phyloP scores from a whole-genome alignment of 2,329 filamentous ascomycete genomes.

The Colletotrichum sidae region DNA sequence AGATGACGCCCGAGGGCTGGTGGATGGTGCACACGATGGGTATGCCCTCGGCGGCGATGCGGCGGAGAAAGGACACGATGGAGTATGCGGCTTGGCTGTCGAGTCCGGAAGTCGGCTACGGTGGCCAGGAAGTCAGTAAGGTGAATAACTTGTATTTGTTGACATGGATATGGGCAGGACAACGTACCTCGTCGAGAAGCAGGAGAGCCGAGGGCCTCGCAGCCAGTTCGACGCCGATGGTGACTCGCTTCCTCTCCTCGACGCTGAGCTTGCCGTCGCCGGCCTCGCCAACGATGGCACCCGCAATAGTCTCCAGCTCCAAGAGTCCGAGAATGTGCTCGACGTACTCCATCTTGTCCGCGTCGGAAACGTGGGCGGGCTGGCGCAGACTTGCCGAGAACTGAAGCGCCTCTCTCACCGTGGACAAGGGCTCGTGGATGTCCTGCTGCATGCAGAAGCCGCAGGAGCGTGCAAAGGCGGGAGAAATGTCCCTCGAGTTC shows the following conservation, averaged over 20 bases:
- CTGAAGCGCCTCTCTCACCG: conserved; percentile 72
- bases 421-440: conserved; percentile 41
- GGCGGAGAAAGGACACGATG: conserved; percentile 77
- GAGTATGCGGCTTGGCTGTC: conserved; percentile 82
- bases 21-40: conserved; percentile 59
- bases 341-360: conserved; percentile 43
- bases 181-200: conserved; percentile 74
- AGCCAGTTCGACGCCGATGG: conserved; percentile 80
- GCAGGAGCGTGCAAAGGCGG: conserved; percentile 75
- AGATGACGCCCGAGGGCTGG: conserved; percentile 57
- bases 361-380: conserved; percentile 62
- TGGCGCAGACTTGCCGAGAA: conserved; percentile 78
- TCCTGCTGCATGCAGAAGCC: conserved; percentile 77
- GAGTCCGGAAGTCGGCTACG: conserved; percentile 75
- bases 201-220: conserved; percentile 78
- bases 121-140: no score
- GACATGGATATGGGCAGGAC: no score
- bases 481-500: conserved; percentile 65
- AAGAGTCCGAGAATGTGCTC: conserved; percentile 45
- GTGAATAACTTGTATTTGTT: no score
- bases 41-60: conserved; percentile 58
- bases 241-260: conserved; percentile 67
- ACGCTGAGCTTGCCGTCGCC: conserved; percentile 63
- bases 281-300: conserved; percentile 75
- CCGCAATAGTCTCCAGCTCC: conserved; percentile 71